phyloP scores from a whole-genome alignment of 345 rosid species.

The Psidium friedrichsthalianum region DNA sequence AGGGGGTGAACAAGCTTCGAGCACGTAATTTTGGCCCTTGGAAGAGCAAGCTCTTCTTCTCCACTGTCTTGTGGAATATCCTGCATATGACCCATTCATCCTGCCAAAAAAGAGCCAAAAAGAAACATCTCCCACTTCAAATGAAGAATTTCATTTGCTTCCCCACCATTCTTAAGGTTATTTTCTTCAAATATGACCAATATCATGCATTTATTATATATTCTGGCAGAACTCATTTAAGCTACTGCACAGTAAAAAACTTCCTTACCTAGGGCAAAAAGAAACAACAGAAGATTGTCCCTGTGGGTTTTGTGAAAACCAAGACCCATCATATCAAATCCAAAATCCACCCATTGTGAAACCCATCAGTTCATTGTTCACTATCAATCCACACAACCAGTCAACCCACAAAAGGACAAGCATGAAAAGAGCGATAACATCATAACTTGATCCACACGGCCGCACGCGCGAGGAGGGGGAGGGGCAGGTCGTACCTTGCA shows the following conservation, averaged over 20 bases:
- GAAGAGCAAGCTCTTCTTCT: conserved; percentile 31
- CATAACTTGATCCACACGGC: not conserved
- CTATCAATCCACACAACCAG: not conserved
- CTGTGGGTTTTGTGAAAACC: not conserved
- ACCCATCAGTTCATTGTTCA: not conserved
- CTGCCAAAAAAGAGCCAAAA: conserved; percentile 19
- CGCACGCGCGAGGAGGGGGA: not conserved
- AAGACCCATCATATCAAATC: not conserved
- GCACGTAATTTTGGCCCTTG: conserved; percentile 21
- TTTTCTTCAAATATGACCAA: not conserved
- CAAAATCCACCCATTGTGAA: not conserved
- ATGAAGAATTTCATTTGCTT: not conserved
- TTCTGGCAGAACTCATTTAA: not conserved
- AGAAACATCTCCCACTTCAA: not conserved
- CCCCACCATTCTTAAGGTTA: not conserved
- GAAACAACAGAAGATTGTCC: not conserved
- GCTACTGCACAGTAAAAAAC: not conserved
- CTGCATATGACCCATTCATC: conserved; percentile 98
- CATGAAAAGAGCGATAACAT: not conserved
- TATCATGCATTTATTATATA: not conserved
- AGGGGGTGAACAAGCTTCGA: not conserved
- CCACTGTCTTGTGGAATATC: conserved; percentile 64
- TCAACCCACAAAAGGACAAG: conserved; percentile 39
- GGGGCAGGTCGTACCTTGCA: conserved; percentile 42
- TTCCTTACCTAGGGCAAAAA: not conserved